Evolutionary conservation across 306 rosid species (phyloP), one percentile per base, ranked within the genome.

Genomic region (Calophaca sinica): DNA sequence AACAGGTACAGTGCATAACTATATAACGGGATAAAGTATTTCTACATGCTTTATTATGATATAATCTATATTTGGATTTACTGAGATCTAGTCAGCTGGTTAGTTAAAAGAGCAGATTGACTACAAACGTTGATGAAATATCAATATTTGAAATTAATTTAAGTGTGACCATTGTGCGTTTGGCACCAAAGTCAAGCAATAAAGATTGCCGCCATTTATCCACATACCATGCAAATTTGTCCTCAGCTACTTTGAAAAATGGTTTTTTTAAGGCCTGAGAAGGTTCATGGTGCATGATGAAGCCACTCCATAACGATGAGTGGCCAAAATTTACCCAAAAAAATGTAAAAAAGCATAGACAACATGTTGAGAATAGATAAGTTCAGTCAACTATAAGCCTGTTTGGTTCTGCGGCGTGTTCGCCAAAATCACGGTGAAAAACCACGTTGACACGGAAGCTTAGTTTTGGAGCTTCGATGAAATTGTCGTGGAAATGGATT

Each of bases 201-300:
- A 67, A 73, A 55, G 69, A 35, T 13, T 66, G 57, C 53, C 52
- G 26, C 31, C 41, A 66, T 26, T 53, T 29, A 72, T 15, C 9
- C 51, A 74, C 26, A 20, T 20, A 20, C 26, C 26, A 20, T 20
- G 26, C 26, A 20, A 20, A 20, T 20, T 20, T 20, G 26, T 20
- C 26, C 26, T 20, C 26, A 20, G 26, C 26, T 20, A 0, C 26
- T 20, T 20, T 20, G 1, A 20, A 20, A 20, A 38, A 69, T 28
- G 58, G 7, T 58, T 73, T 72, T 80, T 9, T 58, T 55, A 46
- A 36, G 36, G 39, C 31, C 57, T 29, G 6, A 13, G 13, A 44
- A 79, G 77, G 51, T 78, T 63, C 62, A 46, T 57, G 74, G 41
- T 38, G 36, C 82, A 69, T 49, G 36, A 71, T 52, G 76, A 78